Base-by-base conservation (phyloP, 345 rosid species). In the Jatropha curcas region DNA sequence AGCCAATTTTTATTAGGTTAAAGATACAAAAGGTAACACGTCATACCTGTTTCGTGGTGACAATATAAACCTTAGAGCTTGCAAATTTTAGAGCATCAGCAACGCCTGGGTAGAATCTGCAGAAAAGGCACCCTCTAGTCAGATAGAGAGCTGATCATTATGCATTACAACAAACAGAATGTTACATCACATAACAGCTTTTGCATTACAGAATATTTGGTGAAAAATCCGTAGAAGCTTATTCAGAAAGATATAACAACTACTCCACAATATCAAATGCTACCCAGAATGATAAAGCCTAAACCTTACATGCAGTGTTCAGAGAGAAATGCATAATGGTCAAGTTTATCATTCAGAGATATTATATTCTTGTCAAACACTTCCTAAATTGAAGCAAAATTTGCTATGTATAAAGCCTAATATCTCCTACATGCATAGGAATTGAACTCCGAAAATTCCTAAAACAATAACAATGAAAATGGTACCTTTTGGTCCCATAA, bases 81-180 rank as follows among this genome's bases (percentile, higher is more conserved):
- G 97, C 91, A 59, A 94, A 88, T 69, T 84, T 89, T 37, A 94
- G 67, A 46, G 97, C 97, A 56, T 94, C 97, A 62, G 97, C 82
- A 58, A 92, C 89, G 72, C 97, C 98, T 1, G 97, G 97, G 83
- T 92, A 92, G 71, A 94, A 87, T 81, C 97, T 92, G 86, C 80
- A 81, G 37, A 28, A 71, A 65, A 75, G 68, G 28, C 67, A 81
- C 48, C 41, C 45, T 28, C 37, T 61, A 33, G 65, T 55, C 22
- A 70, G 34, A 64, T 34, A 57, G 33, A 58, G 22, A 17, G 12
- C 45, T 33, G 35, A 41, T 33, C 33, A 63, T 51, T 46, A 75
- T 51, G 16, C 33, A 20, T 53, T 53, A 37, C 48, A 46, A 35
- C 45, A 10, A 59, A 34, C 22, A n/a, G 27, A 53, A 60, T 52